Conservation (phyloP, 1,284 basidiomycete species). For the Mycena sp. region DNA sequence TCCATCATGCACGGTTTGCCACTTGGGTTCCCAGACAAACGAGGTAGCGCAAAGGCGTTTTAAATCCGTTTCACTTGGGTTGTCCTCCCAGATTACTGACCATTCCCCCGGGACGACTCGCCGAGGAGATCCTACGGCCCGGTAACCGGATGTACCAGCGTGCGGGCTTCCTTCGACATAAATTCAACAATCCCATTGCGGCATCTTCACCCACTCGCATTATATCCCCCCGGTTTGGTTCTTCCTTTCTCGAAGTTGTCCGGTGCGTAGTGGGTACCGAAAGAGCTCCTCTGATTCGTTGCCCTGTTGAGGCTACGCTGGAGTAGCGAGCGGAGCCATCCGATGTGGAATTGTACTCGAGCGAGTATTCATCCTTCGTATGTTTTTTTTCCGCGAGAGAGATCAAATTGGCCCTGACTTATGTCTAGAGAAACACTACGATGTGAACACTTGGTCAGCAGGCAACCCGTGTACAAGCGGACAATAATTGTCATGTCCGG, state of each 20-base stretch:
- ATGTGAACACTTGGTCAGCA: slow-evolving; percentile 1
- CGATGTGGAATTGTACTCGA: background rate
- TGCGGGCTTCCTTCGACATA: background rate
- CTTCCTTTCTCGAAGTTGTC: slow-evolving; percentile 6
- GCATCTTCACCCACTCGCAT: too few relatives aligned
- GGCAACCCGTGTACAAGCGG: slow-evolving; percentile 1
- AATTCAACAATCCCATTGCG: too few relatives aligned
- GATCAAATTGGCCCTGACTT: background rate
- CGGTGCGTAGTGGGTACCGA: background rate
- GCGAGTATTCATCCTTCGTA: slow-evolving; percentile 1
- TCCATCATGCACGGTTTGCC: background rate
- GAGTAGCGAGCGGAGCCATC: background rate
- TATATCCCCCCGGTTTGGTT: background rate
- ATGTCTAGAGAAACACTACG: background rate
- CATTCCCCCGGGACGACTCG: background rate
- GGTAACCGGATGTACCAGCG: background rate
- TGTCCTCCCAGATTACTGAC: background rate
- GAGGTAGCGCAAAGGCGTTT: background rate
- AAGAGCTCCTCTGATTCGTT: slow-evolving; percentile 1
- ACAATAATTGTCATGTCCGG: slow-evolving; percentile 6
- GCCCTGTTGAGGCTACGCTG: background rate
- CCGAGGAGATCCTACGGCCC: slow-evolving; percentile 5
- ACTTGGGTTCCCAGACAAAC: background rate
- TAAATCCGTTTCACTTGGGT: background rate
- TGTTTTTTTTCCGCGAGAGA: background rate